Conservation (phyloP, 73 alveolate species). For the Paramecium primaurelia region DNA sequence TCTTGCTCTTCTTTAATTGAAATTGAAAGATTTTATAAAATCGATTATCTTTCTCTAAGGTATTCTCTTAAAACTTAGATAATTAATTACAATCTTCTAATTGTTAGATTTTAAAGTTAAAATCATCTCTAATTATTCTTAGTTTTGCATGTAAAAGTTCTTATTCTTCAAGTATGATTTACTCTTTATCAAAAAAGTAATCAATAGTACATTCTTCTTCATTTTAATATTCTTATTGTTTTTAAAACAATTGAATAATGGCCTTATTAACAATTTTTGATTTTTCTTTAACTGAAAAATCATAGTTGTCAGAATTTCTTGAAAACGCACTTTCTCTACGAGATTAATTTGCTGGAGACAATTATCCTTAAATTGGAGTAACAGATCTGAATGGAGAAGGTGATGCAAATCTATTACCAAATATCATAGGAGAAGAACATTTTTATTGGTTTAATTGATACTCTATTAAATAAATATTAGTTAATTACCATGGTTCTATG, state of each 20-base stretch:
- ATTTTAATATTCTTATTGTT: neutral
- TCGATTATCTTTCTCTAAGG: slow-evolving; percentile 22
- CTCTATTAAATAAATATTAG: neutral
- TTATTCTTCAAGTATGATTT: slow-evolving; percentile 7
- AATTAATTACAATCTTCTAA: neutral
- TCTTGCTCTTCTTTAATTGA: neutral
- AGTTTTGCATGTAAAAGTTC: neutral
- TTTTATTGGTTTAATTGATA: neutral
- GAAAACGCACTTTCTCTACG: slow-evolving; percentile 26
- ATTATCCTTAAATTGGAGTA: slow-evolving; percentile 4
- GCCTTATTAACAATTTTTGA: neutral
- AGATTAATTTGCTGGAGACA: neutral
- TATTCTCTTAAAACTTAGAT: slow-evolving; percentile 23
- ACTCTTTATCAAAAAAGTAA: neutral
- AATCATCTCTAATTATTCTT: neutral
- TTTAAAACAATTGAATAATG: neutral
- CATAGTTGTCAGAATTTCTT: slow-evolving; percentile 23
- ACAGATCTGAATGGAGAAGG: neutral
- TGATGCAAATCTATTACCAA: neutral
- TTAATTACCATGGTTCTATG: neutral
- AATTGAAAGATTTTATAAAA: neutral
- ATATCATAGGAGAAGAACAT: neutral
- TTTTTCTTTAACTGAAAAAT: slow-evolving; percentile 48
- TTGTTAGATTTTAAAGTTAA: neutral
- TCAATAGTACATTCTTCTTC: neutral